Evolutionary conservation across 2,329 filamentous ascomycete species (phyloP), one percentile per base, ranked within the genome.

Genomic region (Amylocarpus encephaloides): DNA sequence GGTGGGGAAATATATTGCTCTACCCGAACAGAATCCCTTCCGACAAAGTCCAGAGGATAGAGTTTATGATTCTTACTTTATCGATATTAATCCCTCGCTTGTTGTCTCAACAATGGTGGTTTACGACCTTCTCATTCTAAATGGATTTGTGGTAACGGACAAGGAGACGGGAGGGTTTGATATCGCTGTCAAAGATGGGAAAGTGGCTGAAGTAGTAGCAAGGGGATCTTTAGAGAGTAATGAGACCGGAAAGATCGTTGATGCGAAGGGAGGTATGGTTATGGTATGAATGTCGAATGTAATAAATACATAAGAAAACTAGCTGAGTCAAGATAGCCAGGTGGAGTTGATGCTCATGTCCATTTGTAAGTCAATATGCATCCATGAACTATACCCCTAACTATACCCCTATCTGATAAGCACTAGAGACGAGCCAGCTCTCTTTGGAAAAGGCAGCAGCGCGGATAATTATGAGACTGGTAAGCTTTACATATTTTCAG

Each of bases 261-360:
- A 64, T 54, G 71, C 70, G 12, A 59, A 71, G 56, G 71, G 70
- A 6, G 71, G 66, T n/a, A 72, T 71, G 62, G 69, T 74, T 6
- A 73, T 69, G 65, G 60, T 62, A 49, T 45, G 54, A 16, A 32
- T 22, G 5, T 9, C 33, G 13, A 38, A 42, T 9, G 12, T 15
- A 11, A 15, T 36, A 7, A 32, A 22, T 34, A 22, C 10, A 2
- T 5, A 34, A 13, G 15, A 22, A 38, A 18, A n/a, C 26, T 36
- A 30, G 32, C 40, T 50, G n/a, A 46, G 15, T 40, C 9, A n/a
- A 6, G 15, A 34, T 47, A 62, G 59, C 67, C 66, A 43, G 70
- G 70, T 39, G 70, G 71, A n/a, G 65, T 73, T 16, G 71, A 74
- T 55, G 67, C 68, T 5, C 71, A 75, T 58, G 71, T 74, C 6